phyloP scores from a whole-genome alignment of 2,329 filamentous ascomycete species.

The Stromatinia cepivora region DNA sequence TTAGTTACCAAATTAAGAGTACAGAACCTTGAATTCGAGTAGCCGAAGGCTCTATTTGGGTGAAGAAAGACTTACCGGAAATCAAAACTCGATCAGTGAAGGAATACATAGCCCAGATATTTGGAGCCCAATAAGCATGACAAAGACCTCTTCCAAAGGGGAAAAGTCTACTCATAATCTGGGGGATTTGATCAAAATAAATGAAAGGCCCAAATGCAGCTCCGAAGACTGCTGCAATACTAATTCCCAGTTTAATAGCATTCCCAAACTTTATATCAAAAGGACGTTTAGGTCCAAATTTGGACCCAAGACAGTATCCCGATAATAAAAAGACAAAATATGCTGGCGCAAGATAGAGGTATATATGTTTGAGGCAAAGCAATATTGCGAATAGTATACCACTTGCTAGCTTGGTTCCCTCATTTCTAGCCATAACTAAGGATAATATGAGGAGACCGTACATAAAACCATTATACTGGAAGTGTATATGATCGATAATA shows the following conservation, averaged over 20 bases:
- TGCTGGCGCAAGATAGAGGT: constrained; percentile 91
- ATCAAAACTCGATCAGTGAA: constrained; percentile 85
- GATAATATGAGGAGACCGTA: constrained; percentile 90
- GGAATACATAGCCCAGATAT: constrained; percentile 95
- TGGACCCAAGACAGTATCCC: constrained; percentile 79
- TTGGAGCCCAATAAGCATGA: constrained; percentile 98
- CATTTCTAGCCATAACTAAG: constrained; percentile 75
- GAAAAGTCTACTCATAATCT: constrained; percentile 82
- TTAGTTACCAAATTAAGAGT: background rate
- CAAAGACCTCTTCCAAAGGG: constrained; percentile 92
- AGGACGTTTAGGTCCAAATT: constrained; percentile 63
- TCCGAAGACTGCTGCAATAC: constrained; percentile 70
- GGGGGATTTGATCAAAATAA: constrained; percentile 76
- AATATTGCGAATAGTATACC: constrained; percentile 82
- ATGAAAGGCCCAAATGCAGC: constrained; percentile 89
- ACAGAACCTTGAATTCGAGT: background rate
- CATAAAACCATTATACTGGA: constrained; percentile 97
- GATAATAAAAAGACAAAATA: constrained; percentile 95
- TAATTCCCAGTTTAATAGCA: constrained; percentile 75
- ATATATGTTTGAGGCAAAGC: constrained; percentile 96
- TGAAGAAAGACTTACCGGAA: constrained; percentile 54
- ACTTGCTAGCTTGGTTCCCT: constrained; percentile 72
- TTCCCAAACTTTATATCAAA: constrained; percentile 77
- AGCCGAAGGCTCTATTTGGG: background rate
- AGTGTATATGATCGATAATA: constrained; percentile 98